A percentile compares a stretch with the other conserved stretches of the same genome.
Conservation (phyloP, 768 basidiomycete genomes). For the Coprinopsis marcescibilis region DNA sequence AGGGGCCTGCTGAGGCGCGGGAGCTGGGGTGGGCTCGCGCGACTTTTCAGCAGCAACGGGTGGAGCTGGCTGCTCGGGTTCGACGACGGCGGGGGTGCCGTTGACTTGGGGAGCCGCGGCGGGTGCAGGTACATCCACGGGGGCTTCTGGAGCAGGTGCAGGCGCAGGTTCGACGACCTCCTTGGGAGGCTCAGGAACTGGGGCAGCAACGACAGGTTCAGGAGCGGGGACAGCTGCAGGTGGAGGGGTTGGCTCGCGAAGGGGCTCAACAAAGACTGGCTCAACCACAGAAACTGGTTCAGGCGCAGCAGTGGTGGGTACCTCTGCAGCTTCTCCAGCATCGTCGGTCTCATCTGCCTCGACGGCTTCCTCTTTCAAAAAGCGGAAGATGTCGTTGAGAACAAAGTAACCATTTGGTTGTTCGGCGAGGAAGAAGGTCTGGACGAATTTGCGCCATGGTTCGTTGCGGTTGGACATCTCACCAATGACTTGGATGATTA, state of each 20-base stretch:
- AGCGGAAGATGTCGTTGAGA: slow-evolving; percentile 99
- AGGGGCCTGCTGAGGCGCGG: slow-evolving; percentile 27
- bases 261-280: slow-evolving; percentile 2
- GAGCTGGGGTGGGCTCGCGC: slow-evolving; percentile 25
- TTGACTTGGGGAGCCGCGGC: slow-evolving; percentile 26
- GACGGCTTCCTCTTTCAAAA: slow-evolving; percentile 91
- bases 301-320: slow-evolving; percentile 27
- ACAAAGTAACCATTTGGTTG: slow-evolving; percentile 99
- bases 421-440: slow-evolving; percentile 99
- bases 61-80: slow-evolving; percentile 29
- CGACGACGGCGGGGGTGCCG: slow-evolving; percentile 29
- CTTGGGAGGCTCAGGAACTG: slow-evolving; percentile 30
- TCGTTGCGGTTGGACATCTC: slow-evolving; percentile 95
- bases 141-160: slow-evolving; percentile 22
- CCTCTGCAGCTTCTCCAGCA: slow-evolving; percentile 31
- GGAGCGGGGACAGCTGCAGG: slow-evolving; percentile 27
- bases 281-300: slow-evolving; percentile 16
- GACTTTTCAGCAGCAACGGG: slow-evolving; percentile 21
- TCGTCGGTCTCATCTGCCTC: slow-evolving; percentile 68
- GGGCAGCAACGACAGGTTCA: slow-evolving; percentile 25
- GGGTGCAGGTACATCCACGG: slow-evolving; percentile 17
- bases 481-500: slow-evolving; percentile 98
- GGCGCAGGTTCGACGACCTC: slow-evolving; percentile 30
- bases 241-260: slow-evolving; percentile 27
- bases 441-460: slow-evolving; percentile 97